phyloP scores from a whole-genome alignment of 2,329 filamentous ascomycete genomes.

The Chaetomiaceae sp. region DNA sequence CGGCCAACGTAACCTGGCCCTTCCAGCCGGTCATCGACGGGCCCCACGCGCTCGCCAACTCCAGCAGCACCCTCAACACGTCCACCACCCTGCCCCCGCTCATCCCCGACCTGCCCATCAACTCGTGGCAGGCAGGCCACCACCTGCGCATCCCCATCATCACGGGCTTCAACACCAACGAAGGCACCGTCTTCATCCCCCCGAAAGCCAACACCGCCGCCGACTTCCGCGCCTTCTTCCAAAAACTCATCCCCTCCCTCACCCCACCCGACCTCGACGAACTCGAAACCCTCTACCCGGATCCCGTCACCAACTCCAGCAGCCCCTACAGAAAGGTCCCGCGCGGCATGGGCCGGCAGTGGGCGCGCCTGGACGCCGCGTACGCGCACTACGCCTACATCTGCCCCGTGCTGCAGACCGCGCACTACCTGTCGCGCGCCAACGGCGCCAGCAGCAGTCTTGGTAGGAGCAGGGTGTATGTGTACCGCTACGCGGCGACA shows the following conservation, averaged over 20 bases:
- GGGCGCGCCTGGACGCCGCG: slow-evolving; percentile 51
- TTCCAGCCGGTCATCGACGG: slow-evolving; percentile 66
- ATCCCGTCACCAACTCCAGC: slow-evolving; percentile 36
- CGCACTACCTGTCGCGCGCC: slow-evolving; percentile 35
- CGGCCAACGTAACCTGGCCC: slow-evolving; percentile 47
- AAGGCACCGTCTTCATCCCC: slow-evolving; percentile 60
- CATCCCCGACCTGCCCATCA: slow-evolving; percentile 52
- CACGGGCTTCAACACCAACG: slow-evolving; percentile 65
- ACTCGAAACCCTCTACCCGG: slow-evolving; percentile 57
- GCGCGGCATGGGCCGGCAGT: slow-evolving; percentile 45
- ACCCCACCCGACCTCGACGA: slow-evolving; percentile 43
- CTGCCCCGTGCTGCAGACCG: slow-evolving; percentile 56
- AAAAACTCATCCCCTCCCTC: slow-evolving; percentile 53
- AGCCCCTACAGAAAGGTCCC: slow-evolving; percentile 29
- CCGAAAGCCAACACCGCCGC: slow-evolving; percentile 37
- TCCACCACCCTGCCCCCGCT: slow-evolving; percentile 33
- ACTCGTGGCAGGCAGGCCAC: slow-evolving; percentile 48
- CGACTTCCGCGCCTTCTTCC: slow-evolving; percentile 57
- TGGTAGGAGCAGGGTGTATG: slow-evolving; percentile 38
- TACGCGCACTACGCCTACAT: slow-evolving; percentile 62
- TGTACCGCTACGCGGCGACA: slow-evolving; percentile 56
- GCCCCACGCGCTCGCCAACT: slow-evolving; percentile 23
- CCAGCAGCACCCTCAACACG: slow-evolving; percentile 6
- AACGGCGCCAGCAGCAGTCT: neutral
- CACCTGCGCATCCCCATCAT: slow-evolving; percentile 56